Base-by-base conservation (phyloP, 2,329 filamentous ascomycete genomes). In the Aspergillus uvarum region DNA sequence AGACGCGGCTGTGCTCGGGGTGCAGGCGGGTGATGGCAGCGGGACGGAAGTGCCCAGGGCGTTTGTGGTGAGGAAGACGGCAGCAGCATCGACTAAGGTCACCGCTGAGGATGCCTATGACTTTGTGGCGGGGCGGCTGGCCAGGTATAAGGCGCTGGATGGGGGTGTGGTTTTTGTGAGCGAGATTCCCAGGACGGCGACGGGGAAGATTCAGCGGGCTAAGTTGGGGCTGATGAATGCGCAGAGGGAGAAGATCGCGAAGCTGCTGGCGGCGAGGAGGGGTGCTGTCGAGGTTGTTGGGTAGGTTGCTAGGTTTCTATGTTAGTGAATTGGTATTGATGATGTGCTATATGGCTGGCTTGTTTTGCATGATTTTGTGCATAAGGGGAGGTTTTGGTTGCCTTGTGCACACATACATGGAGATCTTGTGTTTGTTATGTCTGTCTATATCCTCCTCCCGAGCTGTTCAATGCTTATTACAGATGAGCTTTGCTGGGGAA, bases 1-100 rank as follows among this genome's bases (percentile, higher is more conserved):
- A 6, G 79, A 80, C 62, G 77, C 71, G 16, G 78, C 75, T 14
- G 76, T 80, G 2, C 73, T 76, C 35, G 77, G 77, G 7, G 70
- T 77, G 52, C 68, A 73, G 1, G 57, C 59, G 16, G 63, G 60
- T 5, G 60, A 65, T 26, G 63, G 65, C 5, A 56, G 59, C 7
- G 56, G 53, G 16, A 66, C 63, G 38, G 68, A 72, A 35, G 66
- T 75, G 26, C 77, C 78, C 5, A 68, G 75, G 22, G 79, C 77
- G 0, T 81, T 77, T 60, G 70, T 81, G 8, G 76, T 79, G 5
- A 29, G 29, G 21, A 47, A 38, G 63, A n/a, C n/a, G n/a, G 38
- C 31, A 57, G 42, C 47, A 7, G 16, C 38, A 2, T 54, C 22
- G 4, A 14, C 52, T 14, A 63, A 35, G 14, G 51, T 77, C 19